phyloP scores from a whole-genome alignment of 2,329 filamentous ascomycete species.

The Xylariomycetidae sp. region DNA sequence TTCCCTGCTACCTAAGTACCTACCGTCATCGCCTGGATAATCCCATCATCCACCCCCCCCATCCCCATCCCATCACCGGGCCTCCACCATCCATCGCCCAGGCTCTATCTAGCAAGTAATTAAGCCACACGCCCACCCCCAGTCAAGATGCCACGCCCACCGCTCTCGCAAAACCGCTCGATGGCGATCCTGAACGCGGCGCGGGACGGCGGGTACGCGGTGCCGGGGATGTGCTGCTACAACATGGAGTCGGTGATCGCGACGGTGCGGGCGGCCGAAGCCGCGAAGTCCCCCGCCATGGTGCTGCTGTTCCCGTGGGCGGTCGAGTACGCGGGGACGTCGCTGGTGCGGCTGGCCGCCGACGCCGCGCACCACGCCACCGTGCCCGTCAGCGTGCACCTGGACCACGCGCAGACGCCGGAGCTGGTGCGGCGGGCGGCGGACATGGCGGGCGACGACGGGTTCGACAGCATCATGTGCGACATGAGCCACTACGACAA shows the following conservation, averaged over 20 bases:
- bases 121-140: too few species aligned
- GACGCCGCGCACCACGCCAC: conserved; percentile 48
- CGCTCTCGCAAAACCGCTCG: conserved; percentile 42
- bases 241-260: conserved; percentile 66
- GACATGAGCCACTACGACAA: conserved; percentile 71
- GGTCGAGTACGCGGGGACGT: conserved; percentile 54
- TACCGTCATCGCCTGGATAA: too few species aligned
- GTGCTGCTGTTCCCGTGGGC: conserved; percentile 73
- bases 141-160: conserved; percentile 29
- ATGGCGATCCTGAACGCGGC: conserved; percentile 53
- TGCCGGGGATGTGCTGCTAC: conserved; percentile 58
- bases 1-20: too few species aligned
- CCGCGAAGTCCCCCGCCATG: conserved; percentile 60
- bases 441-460: conserved; percentile 39
- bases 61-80: too few species aligned
- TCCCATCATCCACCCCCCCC: too few species aligned
- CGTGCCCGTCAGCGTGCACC: conserved; percentile 57
- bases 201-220: conserved; percentile 48
- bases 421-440: conserved; percentile 56
- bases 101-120: too few species aligned
- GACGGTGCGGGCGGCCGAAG: conserved; percentile 62
- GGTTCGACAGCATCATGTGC: conserved; percentile 69
- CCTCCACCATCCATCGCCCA: not conserved
- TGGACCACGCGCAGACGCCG: conserved; percentile 61
- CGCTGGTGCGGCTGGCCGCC: conserved; percentile 50